Base-by-base conservation (phyloP, 2,329 filamentous ascomycete genomes). In the Ceratocystis alfenasii region DNA sequence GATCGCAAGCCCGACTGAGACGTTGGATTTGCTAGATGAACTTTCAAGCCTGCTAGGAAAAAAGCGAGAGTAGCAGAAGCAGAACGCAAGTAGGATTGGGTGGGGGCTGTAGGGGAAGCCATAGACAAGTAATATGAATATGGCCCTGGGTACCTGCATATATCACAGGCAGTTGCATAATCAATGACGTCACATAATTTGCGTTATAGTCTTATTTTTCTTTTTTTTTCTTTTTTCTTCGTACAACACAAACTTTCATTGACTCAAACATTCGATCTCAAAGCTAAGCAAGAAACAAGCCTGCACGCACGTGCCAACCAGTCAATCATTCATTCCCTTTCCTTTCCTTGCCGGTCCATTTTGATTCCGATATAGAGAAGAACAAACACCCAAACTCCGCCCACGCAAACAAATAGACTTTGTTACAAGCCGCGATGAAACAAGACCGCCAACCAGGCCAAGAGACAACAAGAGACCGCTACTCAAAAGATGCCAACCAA, bases 1-100 rank as follows among this genome's bases (percentile, higher is more conserved):
- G 94, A 95, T 99, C 70, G 93, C 94, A 1, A 96, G 85, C 73
- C 94, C 94, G 0, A 80, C 82, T 0, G 94, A 99, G 80, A 99
- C 94, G 36, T 90, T 96, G 48, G 86, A 89, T 70, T 76, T 97
- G 71, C 76, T 99, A 68, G 91, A 96, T 72, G 94, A 97, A 78
- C 78, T 96, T 73, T 80, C 80, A 0, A 80, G 79, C 62, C 72
- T 89, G 72, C 81, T 80, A 74, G 76, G 73, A n/a, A 78, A 78
- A 74, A 78, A 78, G 71, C 69, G 74, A 65, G 73, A 71, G 28
- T 72, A 70, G 65, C 30, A n/a, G 30, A 44, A 28, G 20, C 30
- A 15, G 28, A 36, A 36, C 33, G 33, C 33, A 36, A 10, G 8
- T 36, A 36, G n/a, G 22, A 36, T 8, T 5, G 59, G 41, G 59